Evolutionary conservation across 176 grass and related monocot species (phyloP).

Genomic region (Eragrostis nindensis): DNA sequence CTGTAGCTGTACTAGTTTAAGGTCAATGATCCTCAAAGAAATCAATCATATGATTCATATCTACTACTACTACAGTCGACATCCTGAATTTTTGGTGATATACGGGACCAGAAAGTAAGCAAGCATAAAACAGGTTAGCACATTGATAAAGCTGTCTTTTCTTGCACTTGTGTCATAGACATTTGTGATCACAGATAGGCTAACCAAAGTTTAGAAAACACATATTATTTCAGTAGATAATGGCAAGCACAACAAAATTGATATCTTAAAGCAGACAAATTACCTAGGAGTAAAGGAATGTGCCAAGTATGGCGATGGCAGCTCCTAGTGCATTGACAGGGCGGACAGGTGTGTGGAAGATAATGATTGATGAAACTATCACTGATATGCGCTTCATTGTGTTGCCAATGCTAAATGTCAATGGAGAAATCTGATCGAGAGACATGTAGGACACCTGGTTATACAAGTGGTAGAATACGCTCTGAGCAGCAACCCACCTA

Average conservation of each 20-base stretch:
- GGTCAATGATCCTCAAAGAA: not conserved
- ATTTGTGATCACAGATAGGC: not conserved
- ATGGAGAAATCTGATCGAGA: slow-evolving; percentile 83
- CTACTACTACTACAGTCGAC: not conserved
- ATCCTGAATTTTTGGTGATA: not conserved
- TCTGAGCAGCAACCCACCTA: slow-evolving; percentile 95
- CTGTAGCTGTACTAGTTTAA: not conserved
- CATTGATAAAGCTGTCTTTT: not conserved
- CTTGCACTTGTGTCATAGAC: slow-evolving; percentile 3
- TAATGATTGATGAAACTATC: slow-evolving; percentile 92
- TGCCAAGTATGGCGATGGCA: slow-evolving; percentile 92
- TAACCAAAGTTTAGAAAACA: not conserved
- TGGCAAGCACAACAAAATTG: not conserved
- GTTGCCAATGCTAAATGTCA: slow-evolving; percentile 92
- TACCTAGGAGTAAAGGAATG: slow-evolving; percentile 96
- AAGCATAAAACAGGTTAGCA: not conserved
- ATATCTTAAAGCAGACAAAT: slow-evolving; percentile 36
- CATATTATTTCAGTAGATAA: not conserved
- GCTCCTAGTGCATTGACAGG: slow-evolving; percentile 89
- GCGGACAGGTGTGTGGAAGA: slow-evolving; percentile 87
- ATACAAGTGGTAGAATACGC: slow-evolving; percentile 94
- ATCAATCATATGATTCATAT: slow-evolving; percentile 31
- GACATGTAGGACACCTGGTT: slow-evolving; percentile 99
- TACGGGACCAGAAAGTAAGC: not conserved
- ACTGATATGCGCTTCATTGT: slow-evolving; percentile 98